Evolutionary conservation across 345 rosid species (phyloP), one percentile per base, ranked within the genome.

Genomic region (Clarkia xantiana): DNA sequence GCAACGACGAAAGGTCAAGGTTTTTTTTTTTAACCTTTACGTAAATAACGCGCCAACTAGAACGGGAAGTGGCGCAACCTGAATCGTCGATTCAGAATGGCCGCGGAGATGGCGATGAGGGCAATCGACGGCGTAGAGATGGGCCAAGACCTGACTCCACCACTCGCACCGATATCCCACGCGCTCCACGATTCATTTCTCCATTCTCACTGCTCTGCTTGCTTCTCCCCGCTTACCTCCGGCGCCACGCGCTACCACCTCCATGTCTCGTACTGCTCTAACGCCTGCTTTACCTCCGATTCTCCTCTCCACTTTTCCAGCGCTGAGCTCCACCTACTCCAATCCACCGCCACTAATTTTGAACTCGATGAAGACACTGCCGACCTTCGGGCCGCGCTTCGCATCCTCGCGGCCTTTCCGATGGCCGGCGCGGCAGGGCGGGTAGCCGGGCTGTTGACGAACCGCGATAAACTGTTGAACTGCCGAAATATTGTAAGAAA

Each of bases 351-450:
- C 46, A 51, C 48, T 44, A 61, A 49, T 22, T 56, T 55, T 65
- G 40, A 44, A 23, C 64, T 54, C 51, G 11, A 49, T 8, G 53
- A 40, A 34, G 53, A 15, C 55, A 48, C 78, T 53, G 55, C 86
- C 59, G 82, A 78, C 44, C 69, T 82, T 50, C 69, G 77, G 38
- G 70, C 69, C 17, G 78, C 96, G 48, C 78, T 84, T 69, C 83
- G 68, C 67, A 76, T 87, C 53, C 89, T 74, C 59, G 63, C 20
- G 18, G 63, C 63, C 41, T 20, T 40, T 12, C 25, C 51, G 51
- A 51, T 46, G 18, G 45, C 60, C 45, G 67, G 39, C 9, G 61
- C 53, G 16, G 42, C 13, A 40, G 47, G 36, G 49, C 75, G 71
- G 18, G 42, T 67, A 14, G 51, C 55, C 12, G 78, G 78, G 20